Conservation (phyloP, 331 rosid species). For the Cydonia oblonga region DNA sequence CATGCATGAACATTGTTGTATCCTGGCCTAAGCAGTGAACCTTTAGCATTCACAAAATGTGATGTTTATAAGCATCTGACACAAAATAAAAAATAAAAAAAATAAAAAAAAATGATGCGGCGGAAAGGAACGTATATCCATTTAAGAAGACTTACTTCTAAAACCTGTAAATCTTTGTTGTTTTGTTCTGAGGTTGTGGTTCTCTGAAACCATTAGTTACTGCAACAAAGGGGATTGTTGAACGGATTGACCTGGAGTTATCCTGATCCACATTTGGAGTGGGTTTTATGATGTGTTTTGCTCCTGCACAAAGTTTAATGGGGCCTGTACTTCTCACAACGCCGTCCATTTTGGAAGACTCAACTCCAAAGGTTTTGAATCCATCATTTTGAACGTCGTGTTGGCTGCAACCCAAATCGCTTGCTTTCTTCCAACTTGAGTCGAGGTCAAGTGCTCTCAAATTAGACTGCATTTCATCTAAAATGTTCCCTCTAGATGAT, state of each 20-base stretch:
- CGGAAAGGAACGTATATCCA: background rate
- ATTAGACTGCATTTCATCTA: constrained; percentile 24
- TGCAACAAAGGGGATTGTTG: constrained; percentile 36
- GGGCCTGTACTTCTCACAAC: constrained; percentile 56
- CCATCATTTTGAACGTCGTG: constrained; percentile 22
- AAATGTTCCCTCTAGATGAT: constrained; percentile 16
- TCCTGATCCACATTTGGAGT: constrained; percentile 42
- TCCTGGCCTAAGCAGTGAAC: constrained; percentile 1
- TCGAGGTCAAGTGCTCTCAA: constrained; percentile 20
- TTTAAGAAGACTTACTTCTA: constrained; percentile 36
- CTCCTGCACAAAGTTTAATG: constrained; percentile 57
- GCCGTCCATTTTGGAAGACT: constrained; percentile 29
- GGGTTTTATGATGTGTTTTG: constrained; percentile 72
- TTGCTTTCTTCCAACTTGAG: constrained; percentile 27
- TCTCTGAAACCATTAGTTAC: constrained; percentile 39
- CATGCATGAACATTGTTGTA: background rate
- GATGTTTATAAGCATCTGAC: background rate
- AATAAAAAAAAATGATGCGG: too few relatives aligned
- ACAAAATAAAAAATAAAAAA: background rate
- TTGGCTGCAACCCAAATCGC: constrained; percentile 23
- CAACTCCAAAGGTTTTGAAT: constrained; percentile 21
- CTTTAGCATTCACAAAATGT: constrained; percentile 15
- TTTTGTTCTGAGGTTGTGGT: constrained; percentile 43
- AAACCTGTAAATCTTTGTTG: constrained; percentile 59
- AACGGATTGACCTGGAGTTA: constrained; percentile 28